Evolutionary conservation across 352 stramenopile species (phyloP).

Genomic region (Phytophthora crassamura): DNA sequence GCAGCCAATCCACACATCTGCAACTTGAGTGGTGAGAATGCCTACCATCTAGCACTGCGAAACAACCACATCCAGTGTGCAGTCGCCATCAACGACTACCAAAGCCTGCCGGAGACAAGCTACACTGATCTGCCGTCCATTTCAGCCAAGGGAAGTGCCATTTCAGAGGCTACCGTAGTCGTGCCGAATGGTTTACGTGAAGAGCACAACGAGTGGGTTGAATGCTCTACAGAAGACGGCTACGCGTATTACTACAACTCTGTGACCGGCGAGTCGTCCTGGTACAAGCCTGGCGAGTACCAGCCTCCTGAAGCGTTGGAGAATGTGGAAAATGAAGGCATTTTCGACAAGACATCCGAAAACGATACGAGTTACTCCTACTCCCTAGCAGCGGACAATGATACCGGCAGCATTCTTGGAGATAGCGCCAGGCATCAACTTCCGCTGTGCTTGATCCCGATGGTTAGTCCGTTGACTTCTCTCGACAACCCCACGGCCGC

Average conservation of each 20-base stretch:
- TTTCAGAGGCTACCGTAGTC: slow-evolving; percentile 11
- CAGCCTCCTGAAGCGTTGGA: not conserved
- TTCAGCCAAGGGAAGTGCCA: not conserved
- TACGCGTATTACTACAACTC: slow-evolving; percentile 77
- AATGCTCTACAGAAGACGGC: slow-evolving; percentile 59
- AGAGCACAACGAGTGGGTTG: slow-evolving; percentile 39
- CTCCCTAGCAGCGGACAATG: slow-evolving; percentile 1
- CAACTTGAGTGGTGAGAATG: slow-evolving; percentile 49
- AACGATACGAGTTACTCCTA: slow-evolving; percentile 18
- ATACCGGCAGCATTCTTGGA: slow-evolving; percentile 8
- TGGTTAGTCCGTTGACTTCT: slow-evolving; percentile 68
- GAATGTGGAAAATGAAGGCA: slow-evolving; percentile 1
- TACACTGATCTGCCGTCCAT: slow-evolving; percentile 1
- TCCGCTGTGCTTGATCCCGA: slow-evolving; percentile 70
- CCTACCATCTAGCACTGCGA: slow-evolving; percentile 64
- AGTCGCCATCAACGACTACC: slow-evolving; percentile 62
- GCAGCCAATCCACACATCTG: slow-evolving; percentile 55
- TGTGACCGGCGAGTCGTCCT: slow-evolving; percentile 58
- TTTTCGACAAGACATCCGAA: slow-evolving; percentile 12
- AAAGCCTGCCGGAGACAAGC: slow-evolving; percentile 22
- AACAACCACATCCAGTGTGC: slow-evolving; percentile 69
- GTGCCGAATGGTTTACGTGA: not conserved
- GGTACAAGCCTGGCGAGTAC: slow-evolving; percentile 43
- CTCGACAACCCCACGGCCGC: slow-evolving; percentile 71
- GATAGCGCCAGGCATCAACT: slow-evolving; percentile 41